Conservation (phyloP, 805 yeast species). For the Phaffomyces antillensis region DNA sequence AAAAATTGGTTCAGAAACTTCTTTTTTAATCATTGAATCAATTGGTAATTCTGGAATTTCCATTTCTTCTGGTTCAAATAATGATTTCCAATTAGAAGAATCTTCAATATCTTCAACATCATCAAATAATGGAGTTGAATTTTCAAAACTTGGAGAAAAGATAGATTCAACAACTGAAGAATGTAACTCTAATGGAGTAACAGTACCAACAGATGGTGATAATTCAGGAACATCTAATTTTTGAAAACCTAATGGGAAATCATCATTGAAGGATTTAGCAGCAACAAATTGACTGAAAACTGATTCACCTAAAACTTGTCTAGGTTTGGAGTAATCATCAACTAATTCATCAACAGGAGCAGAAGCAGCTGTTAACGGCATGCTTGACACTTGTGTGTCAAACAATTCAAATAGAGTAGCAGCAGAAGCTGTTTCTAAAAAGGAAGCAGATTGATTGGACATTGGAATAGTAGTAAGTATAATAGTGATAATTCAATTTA, state of each 20-base stretch:
- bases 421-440: conserved; percentile 13
- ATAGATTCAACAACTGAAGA: conserved; percentile 59
- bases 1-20: neutral
- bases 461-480: conserved; percentile 3
- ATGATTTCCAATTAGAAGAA: conserved; percentile 53
- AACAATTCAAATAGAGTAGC: conserved; percentile 22
- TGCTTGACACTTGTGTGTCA: conserved; percentile 16
- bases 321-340: conserved; percentile 16
- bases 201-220: conserved; percentile 24
- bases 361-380: conserved; percentile 6
- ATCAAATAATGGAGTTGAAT: conserved; percentile 58
- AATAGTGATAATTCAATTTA: neutral
- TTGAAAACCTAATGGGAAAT: conserved; percentile 18
- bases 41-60: conserved; percentile 25
- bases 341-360: neutral
- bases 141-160: conserved; percentile 33
- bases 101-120: conserved; percentile 22
- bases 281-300: conserved; percentile 22
- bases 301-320: conserved; percentile 24
- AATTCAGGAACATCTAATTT: conserved; percentile 19
- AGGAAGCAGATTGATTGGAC: conserved; percentile 3
- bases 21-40: neutral
- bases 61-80: conserved; percentile 38
- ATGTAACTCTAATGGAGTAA: conserved; percentile 47
- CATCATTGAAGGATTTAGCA: conserved; percentile 14